Base-by-base conservation (phyloP, 148 eudicot species). In the Vaccinium darrowii region DNA sequence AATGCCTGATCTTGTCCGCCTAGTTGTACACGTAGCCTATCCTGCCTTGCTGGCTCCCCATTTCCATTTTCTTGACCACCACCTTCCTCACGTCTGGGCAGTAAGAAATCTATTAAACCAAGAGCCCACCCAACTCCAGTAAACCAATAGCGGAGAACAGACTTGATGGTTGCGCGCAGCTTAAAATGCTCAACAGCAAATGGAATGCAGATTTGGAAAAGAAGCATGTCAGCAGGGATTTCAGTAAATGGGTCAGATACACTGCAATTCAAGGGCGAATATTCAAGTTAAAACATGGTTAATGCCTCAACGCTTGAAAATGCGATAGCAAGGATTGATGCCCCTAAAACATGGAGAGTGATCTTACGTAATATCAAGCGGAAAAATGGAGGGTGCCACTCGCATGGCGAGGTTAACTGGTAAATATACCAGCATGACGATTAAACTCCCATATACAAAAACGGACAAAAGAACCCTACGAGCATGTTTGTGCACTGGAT, bases 401-500 rank as follows among this genome's bases (percentile, higher is more conserved):
- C 93, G 86, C 99, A 96, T 93, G 78, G 99, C 98, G 81, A 94
- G 97, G 88, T 94, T 96, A 77, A 96, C 99, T 63, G 99, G 99
- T 84, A 96, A 86, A 86, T 91, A 96, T 78, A 96, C 98, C 79
- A 96, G 91, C 94, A 96, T 92, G 89, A 96, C 99, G 49, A 96
- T 96, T 88, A 96, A 90, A 86, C 98, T 93, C 52, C 98, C 99
- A 87, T 96, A 94, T 39, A 96, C 98, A 88, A 92, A 92, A 63
- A 94, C 95, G 63, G 99, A 96, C 84, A 96, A 91, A 87, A 96
- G 85, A 87, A 96, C 98, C 86, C 98, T 89, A 25, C 98, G 95
- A 54, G 99, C 99, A 92, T 96, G 98, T 86, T 94, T 96, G 89
- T 96, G 97, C 81, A 93, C 97, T 74, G 98, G 99, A 92, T 96